A percentile compares a stretch with the other conserved stretches of the same genome.
Evolutionary conservation across 2,329 filamentous ascomycete species (phyloP).

Genomic region (Claviceps sorghi): DNA sequence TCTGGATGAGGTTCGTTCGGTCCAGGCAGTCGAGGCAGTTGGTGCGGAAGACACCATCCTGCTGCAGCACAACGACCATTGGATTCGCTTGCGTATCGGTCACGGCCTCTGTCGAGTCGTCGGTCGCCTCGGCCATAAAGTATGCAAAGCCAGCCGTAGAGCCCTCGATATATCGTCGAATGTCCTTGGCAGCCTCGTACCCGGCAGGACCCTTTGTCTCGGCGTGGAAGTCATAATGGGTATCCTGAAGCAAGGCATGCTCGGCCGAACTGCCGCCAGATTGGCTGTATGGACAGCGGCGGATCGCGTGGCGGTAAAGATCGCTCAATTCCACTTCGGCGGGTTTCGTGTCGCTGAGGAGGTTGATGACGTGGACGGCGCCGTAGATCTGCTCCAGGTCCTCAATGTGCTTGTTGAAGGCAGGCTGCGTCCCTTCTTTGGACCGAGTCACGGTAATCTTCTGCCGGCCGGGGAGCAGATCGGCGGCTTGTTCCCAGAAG

Average conservation of each 20-base stretch:
- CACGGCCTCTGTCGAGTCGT: slow-evolving; percentile 32
- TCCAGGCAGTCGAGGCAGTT: slow-evolving; percentile 96
- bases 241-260: slow-evolving; percentile 62
- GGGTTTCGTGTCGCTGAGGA: slow-evolving; percentile 79
- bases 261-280: slow-evolving; percentile 40
- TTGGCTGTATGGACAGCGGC: slow-evolving; percentile 55
- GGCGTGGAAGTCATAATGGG: slow-evolving; percentile 93
- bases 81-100: slow-evolving; percentile 23
- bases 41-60: slow-evolving; percentile 89
- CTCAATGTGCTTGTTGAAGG: slow-evolving; percentile 90
- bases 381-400: slow-evolving; percentile 77
- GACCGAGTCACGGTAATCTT: slow-evolving; percentile 88
- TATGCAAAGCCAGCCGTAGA: slow-evolving; percentile 87
- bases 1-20: slow-evolving; percentile 90
- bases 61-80: slow-evolving; percentile 62
- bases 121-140: slow-evolving; percentile 62
- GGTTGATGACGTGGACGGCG: slow-evolving; percentile 80
- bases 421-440: slow-evolving; percentile 77
- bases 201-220: slow-evolving; percentile 76
- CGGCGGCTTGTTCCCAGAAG: slow-evolving; percentile 91
- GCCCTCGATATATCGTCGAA: slow-evolving; percentile 60
- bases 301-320: slow-evolving; percentile 65
- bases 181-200: slow-evolving; percentile 80
- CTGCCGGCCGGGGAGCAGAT: slow-evolving; percentile 79
- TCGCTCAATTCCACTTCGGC: slow-evolving; percentile 73